phyloP scores from a whole-genome alignment of 1,139 yeast species.

The Geotrichum cucujoidarum region DNA sequence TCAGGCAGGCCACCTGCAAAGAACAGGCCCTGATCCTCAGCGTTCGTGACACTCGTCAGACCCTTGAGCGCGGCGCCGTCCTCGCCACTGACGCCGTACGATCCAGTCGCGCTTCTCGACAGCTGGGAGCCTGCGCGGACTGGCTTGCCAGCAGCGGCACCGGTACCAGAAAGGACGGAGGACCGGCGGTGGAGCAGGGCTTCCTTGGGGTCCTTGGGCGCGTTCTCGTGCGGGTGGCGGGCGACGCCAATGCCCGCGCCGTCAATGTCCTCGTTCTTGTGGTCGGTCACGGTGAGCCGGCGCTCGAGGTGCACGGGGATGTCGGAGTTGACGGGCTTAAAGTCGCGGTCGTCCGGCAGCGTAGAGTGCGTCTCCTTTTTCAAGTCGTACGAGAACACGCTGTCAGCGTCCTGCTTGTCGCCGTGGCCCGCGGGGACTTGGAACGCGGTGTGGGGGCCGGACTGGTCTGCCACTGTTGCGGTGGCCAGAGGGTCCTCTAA shows the following conservation, averaged over 20 bases:
- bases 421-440: neutral
- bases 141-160: no score
- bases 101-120: slow-evolving; percentile 32
- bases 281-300: slow-evolving; percentile 35
- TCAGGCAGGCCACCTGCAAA: slow-evolving; percentile 36
- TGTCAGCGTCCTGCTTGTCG: neutral
- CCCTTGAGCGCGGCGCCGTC: slow-evolving; percentile 25
- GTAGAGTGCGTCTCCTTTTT: slow-evolving; percentile 34
- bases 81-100: slow-evolving; percentile 30
- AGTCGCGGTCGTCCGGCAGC: slow-evolving; percentile 32
- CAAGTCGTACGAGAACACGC: slow-evolving; percentile 37
- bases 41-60: slow-evolving; percentile 24
- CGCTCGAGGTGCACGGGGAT: slow-evolving; percentile 36
- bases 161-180: slow-evolving; percentile 21
- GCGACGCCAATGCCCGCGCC: slow-evolving; percentile 33
- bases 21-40: slow-evolving; percentile 26
- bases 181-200: slow-evolving; percentile 26
- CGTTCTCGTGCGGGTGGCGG: slow-evolving; percentile 25
- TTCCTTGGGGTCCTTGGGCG: neutral
- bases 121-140: slow-evolving; percentile 19
- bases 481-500: neutral
- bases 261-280: slow-evolving; percentile 31
- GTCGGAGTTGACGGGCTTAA: slow-evolving; percentile 34
- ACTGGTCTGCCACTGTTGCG: no score
- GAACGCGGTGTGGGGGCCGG: neutral